Evolutionary conservation across 169 alveolate genomes (phyloP).

Genomic region (Eimeria praecox): DNA sequence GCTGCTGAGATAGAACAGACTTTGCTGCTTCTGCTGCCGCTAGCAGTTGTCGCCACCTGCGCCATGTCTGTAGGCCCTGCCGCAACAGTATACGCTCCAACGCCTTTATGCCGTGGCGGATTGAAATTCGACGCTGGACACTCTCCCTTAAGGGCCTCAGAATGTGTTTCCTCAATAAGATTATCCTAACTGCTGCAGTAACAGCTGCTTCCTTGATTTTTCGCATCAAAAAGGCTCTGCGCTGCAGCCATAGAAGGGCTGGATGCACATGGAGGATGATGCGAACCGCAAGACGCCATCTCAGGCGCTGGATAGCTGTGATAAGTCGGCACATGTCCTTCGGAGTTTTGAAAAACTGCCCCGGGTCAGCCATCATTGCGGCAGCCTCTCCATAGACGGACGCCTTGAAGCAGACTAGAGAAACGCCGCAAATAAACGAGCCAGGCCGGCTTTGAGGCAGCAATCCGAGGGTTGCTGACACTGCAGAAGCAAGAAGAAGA

Average conservation of each 20-base stretch:
- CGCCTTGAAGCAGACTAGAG: slow-evolving; percentile 65
- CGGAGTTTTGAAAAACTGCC: slow-evolving; percentile 1
- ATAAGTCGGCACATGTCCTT: neutral
- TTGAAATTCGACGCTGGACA: slow-evolving; percentile 3
- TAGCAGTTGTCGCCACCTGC: neutral
- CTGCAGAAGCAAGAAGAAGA: neutral
- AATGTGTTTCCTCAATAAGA: slow-evolving; percentile 21
- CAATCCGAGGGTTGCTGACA: slow-evolving; percentile 32
- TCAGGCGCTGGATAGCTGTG: slow-evolving; percentile 19
- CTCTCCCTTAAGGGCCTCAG: slow-evolving; percentile 38
- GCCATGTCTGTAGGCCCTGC: neutral
- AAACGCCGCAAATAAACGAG: slow-evolving; percentile 51
- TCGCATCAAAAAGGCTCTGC: slow-evolving; percentile 37
- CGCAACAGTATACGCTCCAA: slow-evolving; percentile 2
- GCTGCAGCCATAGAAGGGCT: slow-evolving; percentile 49
- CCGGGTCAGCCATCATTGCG: slow-evolving; percentile 36
- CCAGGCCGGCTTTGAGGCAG: slow-evolving; percentile 53
- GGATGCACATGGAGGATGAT: slow-evolving; percentile 27
- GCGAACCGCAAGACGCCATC: slow-evolving; percentile 69
- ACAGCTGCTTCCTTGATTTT: slow-evolving; percentile 16
- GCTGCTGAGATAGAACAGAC: neutral
- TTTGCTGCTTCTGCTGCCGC: neutral
- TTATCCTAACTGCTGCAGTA: slow-evolving; percentile 26
- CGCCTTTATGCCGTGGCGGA: neutral
- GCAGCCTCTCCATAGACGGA: slow-evolving; percentile 45